Evolutionary conservation across 2,329 filamentous ascomycete genomes (phyloP).

Genomic region (Calonectria pauciramosa): DNA sequence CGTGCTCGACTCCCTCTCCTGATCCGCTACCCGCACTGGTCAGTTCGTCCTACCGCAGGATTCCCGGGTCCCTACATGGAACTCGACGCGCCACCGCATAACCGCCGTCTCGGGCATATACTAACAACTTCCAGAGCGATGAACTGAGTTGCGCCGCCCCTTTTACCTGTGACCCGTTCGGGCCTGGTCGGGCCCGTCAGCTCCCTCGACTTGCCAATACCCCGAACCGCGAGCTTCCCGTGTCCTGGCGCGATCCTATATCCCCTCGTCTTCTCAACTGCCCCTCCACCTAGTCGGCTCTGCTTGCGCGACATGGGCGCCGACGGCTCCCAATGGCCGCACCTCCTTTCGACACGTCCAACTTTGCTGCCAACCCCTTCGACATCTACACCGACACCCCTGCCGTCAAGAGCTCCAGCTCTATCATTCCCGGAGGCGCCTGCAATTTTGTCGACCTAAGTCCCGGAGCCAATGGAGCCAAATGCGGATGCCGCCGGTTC

Average conservation of each 20-base stretch:
- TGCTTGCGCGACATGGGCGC: constrained; percentile 47
- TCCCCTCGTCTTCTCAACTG: constrained; percentile 13
- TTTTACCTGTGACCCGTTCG: constrained; percentile 52
- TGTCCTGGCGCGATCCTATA: neutral
- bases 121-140: constrained; percentile 47
- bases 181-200: constrained; percentile 51
- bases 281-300: constrained; percentile 17
- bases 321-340: constrained; percentile 63
- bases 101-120: constrained; percentile 27
- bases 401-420: constrained; percentile 41
- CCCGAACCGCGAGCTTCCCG: constrained; percentile 24
- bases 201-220: constrained; percentile 32
- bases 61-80: constrained; percentile 24
- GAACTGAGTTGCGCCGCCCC: constrained; percentile 51
- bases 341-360: constrained; percentile 61
- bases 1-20: constrained; percentile 15
- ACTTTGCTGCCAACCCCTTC: constrained; percentile 63
- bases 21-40: constrained; percentile 34
- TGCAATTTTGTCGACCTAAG: constrained; percentile 72
- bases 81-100: constrained; percentile 29
- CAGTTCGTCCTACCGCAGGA: constrained; percentile 35
- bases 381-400: constrained; percentile 67
- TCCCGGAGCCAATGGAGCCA: constrained; percentile 64
- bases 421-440: constrained; percentile 63
- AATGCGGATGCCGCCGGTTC: constrained; percentile 73